Evolutionary conservation across 225 moss, liverwort and hornwort species (phyloP).

Genomic region (Physcomitrium patens): DNA sequence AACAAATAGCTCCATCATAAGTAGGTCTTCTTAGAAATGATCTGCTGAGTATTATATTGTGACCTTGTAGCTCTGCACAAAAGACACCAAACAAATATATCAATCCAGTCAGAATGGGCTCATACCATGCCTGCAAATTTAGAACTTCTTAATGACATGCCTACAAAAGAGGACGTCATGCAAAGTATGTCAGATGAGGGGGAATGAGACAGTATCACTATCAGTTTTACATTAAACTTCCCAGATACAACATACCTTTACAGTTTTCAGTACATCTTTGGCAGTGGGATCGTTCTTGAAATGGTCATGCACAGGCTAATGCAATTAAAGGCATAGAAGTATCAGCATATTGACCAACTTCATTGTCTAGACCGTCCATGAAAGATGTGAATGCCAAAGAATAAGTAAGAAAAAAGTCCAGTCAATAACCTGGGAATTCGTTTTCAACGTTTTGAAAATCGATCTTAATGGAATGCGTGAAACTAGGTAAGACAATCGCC

Average conservation of each 20-base stretch:
- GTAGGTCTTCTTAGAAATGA: background rate
- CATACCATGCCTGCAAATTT: background rate
- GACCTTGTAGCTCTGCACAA: constrained; percentile 48
- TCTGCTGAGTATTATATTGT: constrained; percentile 15
- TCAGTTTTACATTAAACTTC: too few relatives aligned
- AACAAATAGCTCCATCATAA: constrained; percentile 18
- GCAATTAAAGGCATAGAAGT: background rate
- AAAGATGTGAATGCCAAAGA: too few relatives aligned
- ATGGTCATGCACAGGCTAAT: constrained; percentile 86
- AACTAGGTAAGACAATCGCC: too few relatives aligned
- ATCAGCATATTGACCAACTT: too few relatives aligned
- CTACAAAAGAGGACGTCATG: background rate
- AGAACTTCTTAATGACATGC: background rate
- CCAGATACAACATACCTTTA: constrained; percentile 56
- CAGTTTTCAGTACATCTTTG: constrained; percentile 71
- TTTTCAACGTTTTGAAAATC: too few relatives aligned
- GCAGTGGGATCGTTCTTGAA: constrained; percentile 79
- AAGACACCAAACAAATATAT: constrained; percentile 19
- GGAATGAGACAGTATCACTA: background rate
- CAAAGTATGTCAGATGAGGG: background rate
- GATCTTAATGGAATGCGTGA: too few relatives aligned
- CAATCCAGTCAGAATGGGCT: background rate
- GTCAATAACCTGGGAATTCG: too few relatives aligned
- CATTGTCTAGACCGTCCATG: too few relatives aligned
- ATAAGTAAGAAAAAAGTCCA: too few relatives aligned